Conservation (phyloP, 495 filamentous ascomycete species). For the Choiromyces venosus region DNA sequence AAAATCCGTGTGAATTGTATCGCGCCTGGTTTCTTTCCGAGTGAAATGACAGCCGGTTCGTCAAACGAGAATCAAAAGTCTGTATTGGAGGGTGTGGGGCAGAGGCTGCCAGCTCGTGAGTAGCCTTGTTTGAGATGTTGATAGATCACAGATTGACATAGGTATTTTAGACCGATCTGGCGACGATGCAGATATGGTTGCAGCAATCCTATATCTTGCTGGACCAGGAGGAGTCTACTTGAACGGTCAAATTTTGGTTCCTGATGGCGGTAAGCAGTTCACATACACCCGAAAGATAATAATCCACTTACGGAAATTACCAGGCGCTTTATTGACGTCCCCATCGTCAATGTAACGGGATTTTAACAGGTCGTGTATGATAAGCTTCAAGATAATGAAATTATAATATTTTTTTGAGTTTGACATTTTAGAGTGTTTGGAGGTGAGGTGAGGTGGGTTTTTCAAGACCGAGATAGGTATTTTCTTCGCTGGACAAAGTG, state of each 20-base stretch:
- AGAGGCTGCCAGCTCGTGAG: slow-evolving; percentile 6
- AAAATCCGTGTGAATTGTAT: slow-evolving; percentile 50
- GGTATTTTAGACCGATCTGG: slow-evolving; percentile 42
- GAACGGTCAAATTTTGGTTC: slow-evolving; percentile 51
- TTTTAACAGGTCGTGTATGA: no score
- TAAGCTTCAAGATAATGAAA: no score
- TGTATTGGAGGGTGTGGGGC: slow-evolving; percentile 26
- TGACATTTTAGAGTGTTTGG: no score
- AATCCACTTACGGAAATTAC: no score
- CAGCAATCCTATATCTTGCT: slow-evolving; percentile 50
- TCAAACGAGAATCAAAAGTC: slow-evolving; percentile 51
- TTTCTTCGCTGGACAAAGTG: no score
- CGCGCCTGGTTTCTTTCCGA: slow-evolving; percentile 47
- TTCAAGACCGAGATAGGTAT: no score
- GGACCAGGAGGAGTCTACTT: slow-evolving; percentile 50
- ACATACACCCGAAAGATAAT: no score
- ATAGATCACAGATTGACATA: neutral
- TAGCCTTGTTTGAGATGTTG: neutral
- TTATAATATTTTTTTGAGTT: no score
- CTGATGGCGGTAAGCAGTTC: slow-evolving; percentile 48
- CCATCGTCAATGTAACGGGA: no score
- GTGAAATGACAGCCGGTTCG: slow-evolving; percentile 51
- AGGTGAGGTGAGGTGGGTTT: no score
- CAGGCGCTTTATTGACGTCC: no score
- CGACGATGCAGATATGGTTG: slow-evolving; percentile 52